Evolutionary conservation across 805 yeast genomes (phyloP), one percentile per base, ranked within the genome.

Genomic region (Cyberlindnera amylophila): DNA sequence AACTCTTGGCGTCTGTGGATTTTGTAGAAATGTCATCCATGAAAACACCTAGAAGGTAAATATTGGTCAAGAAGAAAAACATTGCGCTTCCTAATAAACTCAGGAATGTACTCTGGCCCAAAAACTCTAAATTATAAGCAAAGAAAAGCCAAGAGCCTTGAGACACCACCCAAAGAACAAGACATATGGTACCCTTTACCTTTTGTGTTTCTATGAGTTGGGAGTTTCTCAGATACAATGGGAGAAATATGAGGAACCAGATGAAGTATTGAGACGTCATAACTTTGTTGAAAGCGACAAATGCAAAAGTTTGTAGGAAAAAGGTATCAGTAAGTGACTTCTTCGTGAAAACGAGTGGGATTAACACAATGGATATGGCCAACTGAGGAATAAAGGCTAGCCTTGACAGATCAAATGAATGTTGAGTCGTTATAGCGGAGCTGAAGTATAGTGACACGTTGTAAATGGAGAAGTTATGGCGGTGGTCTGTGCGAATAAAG

Each of bases 211-310:
- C 47, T 1, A 65, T 44, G 1, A 73, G 50, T 2, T 54, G 59
- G 0, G 87, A 69, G 8, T 65, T 58, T 2, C 81, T 68, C 7
- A 88, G 59, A 54, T 69, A 82, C 41, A 86, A 77, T 2, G 99
- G 98, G 33, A 91, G 62, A 50, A 90, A 78, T 12, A 89, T 85
- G 53, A 93, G 65, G 57, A 84, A 93, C 99, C 99, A 93, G 48
- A 91, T 78, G 63, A 93, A 93, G 64, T 93, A 93, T 66, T 93
- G 99, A 1, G 96, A 87, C 0, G 99, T 93, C 55, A 88, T 81
- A 17, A 85, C 93, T 63, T 85, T 85, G 65, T 85, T 85, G 63
- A 76, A 84, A 1, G 86, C 69, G 14, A 85, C 89, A 63, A 85
- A 86, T n/a, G 80, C 70, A 54, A 83, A 75, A 0, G 95, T 85